Base-by-base conservation (phyloP, 1,284 basidiomycete genomes). In the Pterula multifida region DNA sequence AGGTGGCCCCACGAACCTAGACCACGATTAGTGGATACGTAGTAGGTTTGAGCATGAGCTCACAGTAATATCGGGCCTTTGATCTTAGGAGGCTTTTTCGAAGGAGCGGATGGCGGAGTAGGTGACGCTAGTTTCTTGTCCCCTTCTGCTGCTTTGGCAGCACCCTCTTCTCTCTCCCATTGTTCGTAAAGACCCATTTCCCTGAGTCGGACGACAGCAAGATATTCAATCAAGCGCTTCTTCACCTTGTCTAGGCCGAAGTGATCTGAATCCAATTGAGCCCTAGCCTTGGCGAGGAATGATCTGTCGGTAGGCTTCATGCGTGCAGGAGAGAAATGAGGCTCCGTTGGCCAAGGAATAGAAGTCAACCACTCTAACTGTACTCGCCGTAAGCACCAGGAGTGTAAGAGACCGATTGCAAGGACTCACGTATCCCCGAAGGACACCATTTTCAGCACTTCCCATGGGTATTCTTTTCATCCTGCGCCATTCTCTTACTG, bases 231-330 rank as follows among this genome's bases (percentile, higher is more conserved):
- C 11, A 95, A 71, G 6, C 91, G 77, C 55, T 89, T 86, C 73
- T 95, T 94, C 64, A 94, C 81, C 64, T 90, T 90, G 57, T 90
- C 88, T 9, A 94, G 71, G 1, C 91, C 91, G 57, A 82, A 94
- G 64, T 94, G 90, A 55, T 94, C 91, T 36, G 81, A 73, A 57
- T 94, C 90, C 3, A 94, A 77, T 55, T 93, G 90, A 15, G 70
- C 68, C 17, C 81, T 76, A 21, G 86, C 85, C 42, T 70, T 75
- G 21, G 70, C 53, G 28, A 89, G 70, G 68, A 88, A 88, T 1
- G 71, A 28, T 6, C 26, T 47, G 13, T 24, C 61, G 23, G 47
- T 49, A 25, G 58, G 62, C 24, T 67, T 67, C 28, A 62, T 54
- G 23, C 55, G 50, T 0, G 56, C 50, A 21, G 36, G 48, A 51